Conservation (phyloP, 2,329 filamentous ascomycete species). For the Sarocladium brachiariae region DNA sequence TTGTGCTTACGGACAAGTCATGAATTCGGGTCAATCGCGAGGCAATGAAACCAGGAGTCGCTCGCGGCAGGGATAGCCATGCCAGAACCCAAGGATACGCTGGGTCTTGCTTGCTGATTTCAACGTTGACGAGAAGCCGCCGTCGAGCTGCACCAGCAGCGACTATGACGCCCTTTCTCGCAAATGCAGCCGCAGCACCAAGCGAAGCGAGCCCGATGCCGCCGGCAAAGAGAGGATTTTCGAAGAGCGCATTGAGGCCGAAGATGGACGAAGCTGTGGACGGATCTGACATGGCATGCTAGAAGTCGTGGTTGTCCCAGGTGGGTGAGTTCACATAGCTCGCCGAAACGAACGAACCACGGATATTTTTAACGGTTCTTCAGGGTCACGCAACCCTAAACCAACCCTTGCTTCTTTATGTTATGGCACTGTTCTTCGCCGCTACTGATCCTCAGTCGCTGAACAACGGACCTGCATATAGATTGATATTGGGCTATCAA, state of each 20-base stretch:
- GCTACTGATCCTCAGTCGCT: too few species aligned
- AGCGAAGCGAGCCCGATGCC: constrained; percentile 89
- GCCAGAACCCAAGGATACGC: constrained; percentile 92
- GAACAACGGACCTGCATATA: too few species aligned
- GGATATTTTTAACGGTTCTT: too few species aligned
- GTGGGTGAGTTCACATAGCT: too few species aligned
- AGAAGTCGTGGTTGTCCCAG: neutral
- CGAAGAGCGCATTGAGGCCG: constrained; percentile 51
- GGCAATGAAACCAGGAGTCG: constrained; percentile 51
- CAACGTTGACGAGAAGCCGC: constrained; percentile 87
- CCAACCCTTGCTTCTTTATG: too few species aligned
- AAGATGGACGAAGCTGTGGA: constrained; percentile 27
- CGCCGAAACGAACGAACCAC: too few species aligned
- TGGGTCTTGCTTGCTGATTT: constrained; percentile 89
- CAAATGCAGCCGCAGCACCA: constrained; percentile 73
- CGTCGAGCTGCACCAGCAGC: constrained; percentile 69
- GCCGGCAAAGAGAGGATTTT: constrained; percentile 58
- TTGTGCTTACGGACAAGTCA: constrained; percentile 51
- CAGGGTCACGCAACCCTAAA: too few species aligned
- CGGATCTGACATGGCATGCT: constrained; percentile 21
- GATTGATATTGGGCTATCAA: too few species aligned
- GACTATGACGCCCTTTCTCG: constrained; percentile 67
- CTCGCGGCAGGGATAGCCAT: constrained; percentile 84
- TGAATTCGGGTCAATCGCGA: constrained; percentile 53
- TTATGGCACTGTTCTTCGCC: too few species aligned